Conservation (phyloP, 2,329 filamentous ascomycete species). For the Macrophomina phaseolina region DNA sequence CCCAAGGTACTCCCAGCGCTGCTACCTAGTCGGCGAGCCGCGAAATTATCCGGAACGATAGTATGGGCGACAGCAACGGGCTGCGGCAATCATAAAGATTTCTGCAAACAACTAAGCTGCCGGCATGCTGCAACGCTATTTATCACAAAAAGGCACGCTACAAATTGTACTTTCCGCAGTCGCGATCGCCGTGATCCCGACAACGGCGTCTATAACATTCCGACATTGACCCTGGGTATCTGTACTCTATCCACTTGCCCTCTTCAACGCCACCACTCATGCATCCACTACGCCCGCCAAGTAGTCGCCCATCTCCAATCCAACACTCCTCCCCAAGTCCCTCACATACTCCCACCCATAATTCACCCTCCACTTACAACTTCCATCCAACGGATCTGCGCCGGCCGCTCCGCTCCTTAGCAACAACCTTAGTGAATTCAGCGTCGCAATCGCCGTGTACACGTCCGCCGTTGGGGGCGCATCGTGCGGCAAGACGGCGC, state of each 20-base stretch:
- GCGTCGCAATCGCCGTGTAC: constrained; percentile 67
- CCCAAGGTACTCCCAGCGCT: too few species aligned
- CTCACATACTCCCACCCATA: constrained; percentile 79
- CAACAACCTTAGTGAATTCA: constrained; percentile 72
- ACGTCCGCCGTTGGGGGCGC: constrained; percentile 54
- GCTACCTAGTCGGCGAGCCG: too few species aligned
- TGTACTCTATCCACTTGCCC: too few species aligned
- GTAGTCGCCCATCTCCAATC: constrained; percentile 78
- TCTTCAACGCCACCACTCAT: neutral
- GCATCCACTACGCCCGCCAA: constrained; percentile 14
- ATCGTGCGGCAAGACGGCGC: constrained; percentile 59
- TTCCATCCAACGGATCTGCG: constrained; percentile 57
- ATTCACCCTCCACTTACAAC: constrained; percentile 76
- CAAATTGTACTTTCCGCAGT: too few species aligned
- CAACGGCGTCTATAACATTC: too few species aligned
- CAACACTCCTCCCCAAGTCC: constrained; percentile 72
- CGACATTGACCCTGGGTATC: neutral
- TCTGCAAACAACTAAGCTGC: too few species aligned
- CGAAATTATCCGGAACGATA: too few species aligned
- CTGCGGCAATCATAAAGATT: too few species aligned
- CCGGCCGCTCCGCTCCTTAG: constrained; percentile 65
- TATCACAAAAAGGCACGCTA: too few species aligned
- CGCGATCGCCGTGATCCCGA: too few species aligned
- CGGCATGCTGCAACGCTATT: too few species aligned
- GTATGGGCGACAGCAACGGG: too few species aligned